Conservation (phyloP, 176 grass and related monocot species). For the Ananas comosus region DNA sequence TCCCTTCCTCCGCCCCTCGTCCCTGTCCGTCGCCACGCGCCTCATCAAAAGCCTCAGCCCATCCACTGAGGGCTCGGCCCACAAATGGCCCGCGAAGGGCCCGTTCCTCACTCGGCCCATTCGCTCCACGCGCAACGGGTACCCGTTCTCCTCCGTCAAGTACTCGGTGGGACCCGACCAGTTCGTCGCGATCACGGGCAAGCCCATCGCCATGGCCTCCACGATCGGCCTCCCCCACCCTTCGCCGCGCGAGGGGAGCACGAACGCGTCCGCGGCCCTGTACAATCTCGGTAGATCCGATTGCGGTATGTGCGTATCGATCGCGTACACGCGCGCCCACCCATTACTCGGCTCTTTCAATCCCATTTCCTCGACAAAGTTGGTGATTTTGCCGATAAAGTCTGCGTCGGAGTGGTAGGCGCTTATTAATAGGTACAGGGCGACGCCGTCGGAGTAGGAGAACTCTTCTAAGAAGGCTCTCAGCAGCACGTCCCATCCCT, state of each 20-base stretch:
- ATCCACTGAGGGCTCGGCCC: conserved; percentile 40
- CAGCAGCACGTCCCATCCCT: conserved; percentile 70
- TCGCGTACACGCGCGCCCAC: conserved; percentile 37
- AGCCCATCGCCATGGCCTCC: conserved; percentile 58
- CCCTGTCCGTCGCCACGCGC: conserved; percentile 16
- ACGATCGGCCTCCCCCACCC: conserved; percentile 62
- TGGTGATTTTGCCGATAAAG: conserved; percentile 27
- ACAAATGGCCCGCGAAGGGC: conserved; percentile 53
- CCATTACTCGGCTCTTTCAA: conserved; percentile 30
- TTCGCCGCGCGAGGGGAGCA: conserved; percentile 51
- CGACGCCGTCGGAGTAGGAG: conserved; percentile 40
- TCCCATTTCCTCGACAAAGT: conserved; percentile 27
- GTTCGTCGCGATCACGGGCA: conserved; percentile 53
- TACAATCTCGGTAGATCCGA: conserved; percentile 50
- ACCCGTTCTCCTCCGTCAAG: conserved; percentile 53
- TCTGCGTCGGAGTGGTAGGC: conserved; percentile 55
- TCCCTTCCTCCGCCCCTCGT: conserved; percentile 43
- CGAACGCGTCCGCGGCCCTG: conserved; percentile 39
- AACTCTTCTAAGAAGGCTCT: conserved; percentile 54
- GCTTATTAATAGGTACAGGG: conserved; percentile 35
- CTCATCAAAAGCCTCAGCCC: conserved; percentile 50
- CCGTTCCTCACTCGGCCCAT: conserved; percentile 38
- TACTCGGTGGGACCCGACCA: conserved; percentile 67
- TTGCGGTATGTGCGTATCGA: conserved; percentile 46
- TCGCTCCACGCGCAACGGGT: conserved; percentile 34